Percentiles rank a stretch among this genome's conserved stretches.
phyloP scores from a whole-genome alignment of 306 rosid species.

The Oxytropis ochrocephala region DNA sequence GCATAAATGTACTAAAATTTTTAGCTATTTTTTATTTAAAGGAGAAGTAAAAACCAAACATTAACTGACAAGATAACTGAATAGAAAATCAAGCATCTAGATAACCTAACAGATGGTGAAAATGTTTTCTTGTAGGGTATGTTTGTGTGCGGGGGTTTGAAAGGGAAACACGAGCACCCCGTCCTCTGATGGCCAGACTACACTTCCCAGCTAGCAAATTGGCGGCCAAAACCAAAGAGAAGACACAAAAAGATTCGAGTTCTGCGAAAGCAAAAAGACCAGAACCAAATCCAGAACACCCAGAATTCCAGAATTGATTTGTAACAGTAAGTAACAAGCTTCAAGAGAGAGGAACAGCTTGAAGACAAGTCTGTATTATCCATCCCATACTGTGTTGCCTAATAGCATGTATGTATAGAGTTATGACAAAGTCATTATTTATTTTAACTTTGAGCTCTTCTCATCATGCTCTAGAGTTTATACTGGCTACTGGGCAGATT shows the following conservation, averaged over 20 bases:
- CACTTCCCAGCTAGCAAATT: constrained; percentile 79
- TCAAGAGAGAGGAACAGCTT: constrained; percentile 3
- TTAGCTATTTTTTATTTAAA: neutral
- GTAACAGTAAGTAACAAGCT: constrained; percentile 11
- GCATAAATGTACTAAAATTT: neutral
- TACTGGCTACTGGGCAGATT: constrained; percentile 20
- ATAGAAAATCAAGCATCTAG: neutral
- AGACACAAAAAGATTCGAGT: constrained; percentile 23
- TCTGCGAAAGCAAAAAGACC: neutral
- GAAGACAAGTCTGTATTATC: constrained; percentile 18
- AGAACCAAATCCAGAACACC: neutral
- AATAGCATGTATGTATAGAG: constrained; percentile 20
- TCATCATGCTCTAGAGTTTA: constrained; percentile 20
- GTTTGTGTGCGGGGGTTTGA: constrained; percentile 91
- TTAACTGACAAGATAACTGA: neutral
- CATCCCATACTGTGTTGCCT: constrained; percentile 19
- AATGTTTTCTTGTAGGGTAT: constrained; percentile 51
- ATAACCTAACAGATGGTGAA: neutral
- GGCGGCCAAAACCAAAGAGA: constrained; percentile 33
- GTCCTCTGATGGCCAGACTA: constrained; percentile 73
- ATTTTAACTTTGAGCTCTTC: neutral
- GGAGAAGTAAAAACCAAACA: neutral
- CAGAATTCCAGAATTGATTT: constrained; percentile 22
- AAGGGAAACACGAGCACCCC: constrained; percentile 54
- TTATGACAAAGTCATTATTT: constrained; percentile 20